Percentiles rank a stretch among this genome's conserved stretches.
Evolutionary conservation across 805 yeast genomes (phyloP).

Genomic region (Debaryomyces maramus): DNA sequence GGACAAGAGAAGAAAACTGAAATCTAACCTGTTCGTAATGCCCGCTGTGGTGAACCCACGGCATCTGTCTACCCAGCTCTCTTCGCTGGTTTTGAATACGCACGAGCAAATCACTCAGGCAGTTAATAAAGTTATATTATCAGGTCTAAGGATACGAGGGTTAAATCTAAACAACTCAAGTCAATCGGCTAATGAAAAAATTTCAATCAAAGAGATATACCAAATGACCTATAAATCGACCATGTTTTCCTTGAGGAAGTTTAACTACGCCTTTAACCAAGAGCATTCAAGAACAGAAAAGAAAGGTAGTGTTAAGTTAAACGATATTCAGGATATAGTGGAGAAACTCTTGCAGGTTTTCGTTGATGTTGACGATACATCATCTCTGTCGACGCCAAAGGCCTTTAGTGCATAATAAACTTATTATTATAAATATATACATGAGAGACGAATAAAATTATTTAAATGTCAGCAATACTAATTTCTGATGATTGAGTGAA

Average conservation of each 20-base stretch:
- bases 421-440: constrained; percentile 2
- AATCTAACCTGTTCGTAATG: constrained; percentile 16
- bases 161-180: constrained; percentile 21
- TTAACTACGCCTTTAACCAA: constrained; percentile 27
- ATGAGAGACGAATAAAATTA: not conserved
- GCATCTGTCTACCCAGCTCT: constrained; percentile 9
- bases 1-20: constrained; percentile 18
- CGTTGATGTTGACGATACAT: constrained; percentile 30
- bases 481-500: constrained; percentile 16
- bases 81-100: constrained; percentile 20
- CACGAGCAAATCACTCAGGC: constrained; percentile 34
- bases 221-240: constrained; percentile 42
- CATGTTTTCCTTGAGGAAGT: constrained; percentile 39
- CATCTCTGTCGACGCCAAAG: constrained; percentile 3
- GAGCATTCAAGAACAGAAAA: constrained; percentile 1
- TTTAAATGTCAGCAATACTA: constrained; percentile 21
- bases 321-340: constrained; percentile 39
- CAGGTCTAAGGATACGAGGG: constrained; percentile 45
- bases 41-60: constrained; percentile 6
- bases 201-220: constrained; percentile 40
- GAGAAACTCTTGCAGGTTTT: constrained; percentile 38
- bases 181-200: constrained; percentile 28
- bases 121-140: constrained; percentile 34
- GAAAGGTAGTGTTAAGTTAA: constrained; percentile 19
- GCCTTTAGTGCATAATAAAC: not conserved